phyloP scores from a whole-genome alignment of 495 filamentous ascomycete species.

The Aspergillus ostianus region DNA sequence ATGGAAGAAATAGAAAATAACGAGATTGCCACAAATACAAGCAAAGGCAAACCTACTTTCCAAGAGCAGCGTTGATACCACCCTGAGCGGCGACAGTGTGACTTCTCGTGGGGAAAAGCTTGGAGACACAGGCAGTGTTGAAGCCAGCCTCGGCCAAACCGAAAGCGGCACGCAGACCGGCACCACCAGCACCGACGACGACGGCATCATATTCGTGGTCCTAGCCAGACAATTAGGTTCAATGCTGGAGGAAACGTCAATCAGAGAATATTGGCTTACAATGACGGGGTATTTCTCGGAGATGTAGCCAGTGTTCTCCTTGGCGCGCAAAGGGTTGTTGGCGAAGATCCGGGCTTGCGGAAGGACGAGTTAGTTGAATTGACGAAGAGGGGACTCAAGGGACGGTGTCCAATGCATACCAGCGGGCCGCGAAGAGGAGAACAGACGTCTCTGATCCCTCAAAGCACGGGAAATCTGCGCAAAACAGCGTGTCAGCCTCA shows the following conservation, averaged over 20 bases:
- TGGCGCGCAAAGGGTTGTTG: conserved; percentile 80
- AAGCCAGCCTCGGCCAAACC: conserved; percentile 96
- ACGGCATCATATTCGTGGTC: conserved; percentile 84
- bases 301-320: conserved; percentile 82
- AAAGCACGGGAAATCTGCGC: conserved; percentile 45
- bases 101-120: conserved; percentile 93
- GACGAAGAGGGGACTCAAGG: conserved; percentile 11
- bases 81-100: conserved; percentile 95
- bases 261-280: conserved; percentile 53
- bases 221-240: conserved; percentile 40
- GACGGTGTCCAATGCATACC: conserved; percentile 52
- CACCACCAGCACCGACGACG: conserved; percentile 91
- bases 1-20: neutral
- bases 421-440: conserved; percentile 81
- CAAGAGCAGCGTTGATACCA: conserved; percentile 69
- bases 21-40: conserved; percentile 2
- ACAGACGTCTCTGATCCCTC: conserved; percentile 62
- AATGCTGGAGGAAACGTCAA: neutral
- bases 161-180: conserved; percentile 92
- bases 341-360: conserved; percentile 72
- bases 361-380: conserved; percentile 32
- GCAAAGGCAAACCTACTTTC: conserved; percentile 57
- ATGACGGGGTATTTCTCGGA: conserved; percentile 88
- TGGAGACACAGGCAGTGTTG: conserved; percentile 97
- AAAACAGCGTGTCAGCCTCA: conserved; percentile 23